Evolutionary conservation across 352 stramenopile genomes (phyloP), one percentile per base, ranked within the genome.

Genomic region (Phytophthora crassamura): DNA sequence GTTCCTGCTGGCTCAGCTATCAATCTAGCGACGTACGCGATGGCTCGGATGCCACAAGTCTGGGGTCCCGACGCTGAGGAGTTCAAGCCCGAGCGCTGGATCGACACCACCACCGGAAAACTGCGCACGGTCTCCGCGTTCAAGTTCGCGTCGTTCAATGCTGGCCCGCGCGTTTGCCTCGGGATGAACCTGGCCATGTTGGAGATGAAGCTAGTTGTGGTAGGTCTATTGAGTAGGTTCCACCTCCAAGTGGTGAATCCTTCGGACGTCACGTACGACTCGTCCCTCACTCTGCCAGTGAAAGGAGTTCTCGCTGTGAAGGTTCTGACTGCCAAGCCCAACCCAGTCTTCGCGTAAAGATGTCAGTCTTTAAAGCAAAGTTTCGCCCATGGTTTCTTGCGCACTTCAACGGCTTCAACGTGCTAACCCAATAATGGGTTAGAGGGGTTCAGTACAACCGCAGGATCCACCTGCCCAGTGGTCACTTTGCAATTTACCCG

Each of bases 161-260:
- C 71, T 7, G 88, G 86, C 2, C 78, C 77, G 15, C 75, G 88
- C 6, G 56, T 70, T 20, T 95, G 86, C 49, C 61, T 91, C 2
- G 88, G 86, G 7, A 78, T 74, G 57, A 76, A 74, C 20, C 41
- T 96, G 2, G 85, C 87, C 25, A 82, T 93, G 62, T 60, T 94
- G 7, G 81, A 95, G 69, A 89, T 94, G 68, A 94, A 95, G 67
- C 54, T 93, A 30, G 56, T 88, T 5, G 54, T 88, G 8, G 54
- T 67, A 9, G 60, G 60, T 5, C 47, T 94, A 14, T 46, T 95
- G 10, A 64, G 60, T 22, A 77, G 72, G 43, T 92, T 89, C 43
- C 46, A 78, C 16, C 11, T 93, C 15, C 33, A 70, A 11, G 46
- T 83, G 7, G 20, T 60, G 30, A 45, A 62, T 8, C 45, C 52